These are phyloP conservation scores for Polytrichum formosum DNA, from an alignment of 225 moss, liverwort and hornwort genomes.

Conservation along the genomic window DNA sequence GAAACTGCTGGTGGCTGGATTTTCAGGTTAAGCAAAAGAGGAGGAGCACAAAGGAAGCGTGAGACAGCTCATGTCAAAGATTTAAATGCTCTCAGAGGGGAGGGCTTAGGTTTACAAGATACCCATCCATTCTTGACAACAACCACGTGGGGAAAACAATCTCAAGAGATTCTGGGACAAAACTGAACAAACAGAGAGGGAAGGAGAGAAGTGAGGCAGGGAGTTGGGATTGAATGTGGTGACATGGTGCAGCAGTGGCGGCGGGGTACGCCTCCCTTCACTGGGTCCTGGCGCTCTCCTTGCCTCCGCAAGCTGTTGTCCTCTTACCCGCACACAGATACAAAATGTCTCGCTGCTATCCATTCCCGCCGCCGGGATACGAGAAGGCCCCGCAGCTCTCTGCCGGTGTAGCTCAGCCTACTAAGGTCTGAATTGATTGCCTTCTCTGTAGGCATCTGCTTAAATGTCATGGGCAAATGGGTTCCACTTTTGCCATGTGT, in stretches of 20 bases:
- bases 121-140: not conserved
- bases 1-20: conserved; percentile 1
- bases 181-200: conserved; percentile 19
- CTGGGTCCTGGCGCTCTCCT: conserved; percentile 93
- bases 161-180: conserved; percentile 8
- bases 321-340: conserved; percentile 53
- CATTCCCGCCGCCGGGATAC: conserved; percentile 99
- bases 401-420: conserved; percentile 70
- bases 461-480: no score
- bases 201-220: conserved; percentile 33
- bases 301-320: conserved; percentile 59
- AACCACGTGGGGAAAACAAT: not conserved
- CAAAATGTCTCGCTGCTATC: conserved; percentile 99
- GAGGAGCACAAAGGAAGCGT: conserved; percentile 7
- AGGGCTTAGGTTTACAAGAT: conserved; percentile 4
- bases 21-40: conserved; percentile 1
- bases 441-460: no score
- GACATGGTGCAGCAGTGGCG: conserved; percentile 99
- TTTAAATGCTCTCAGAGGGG: not conserved
- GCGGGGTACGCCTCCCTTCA: conserved; percentile 99
- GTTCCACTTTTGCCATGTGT: no score
- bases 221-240: conserved; percentile 93
- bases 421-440: conserved; percentile 53
- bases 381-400: conserved; percentile 79
- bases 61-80: conserved; percentile 7